Base-by-base conservation (phyloP, 2,329 filamentous ascomycete genomes). In the Colletotrichum viniferum region DNA sequence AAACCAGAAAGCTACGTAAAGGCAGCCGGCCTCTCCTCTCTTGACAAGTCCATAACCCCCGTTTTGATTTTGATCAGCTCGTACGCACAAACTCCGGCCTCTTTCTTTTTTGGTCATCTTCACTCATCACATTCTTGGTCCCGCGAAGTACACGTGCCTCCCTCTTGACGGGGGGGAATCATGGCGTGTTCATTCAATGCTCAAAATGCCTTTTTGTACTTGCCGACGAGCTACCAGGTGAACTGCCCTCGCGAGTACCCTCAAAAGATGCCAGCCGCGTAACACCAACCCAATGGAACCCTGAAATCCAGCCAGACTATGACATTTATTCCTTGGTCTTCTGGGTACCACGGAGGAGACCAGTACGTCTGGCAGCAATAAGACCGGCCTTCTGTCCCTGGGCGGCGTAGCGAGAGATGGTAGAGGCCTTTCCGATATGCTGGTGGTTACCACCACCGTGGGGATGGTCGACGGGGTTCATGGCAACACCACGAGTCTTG, bases 401-500 rank as follows among this genome's bases (percentile, higher is more conserved):
- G 88, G 94, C 94, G 85, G 97, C 97, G 91, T 98, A 98, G 88
- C 97, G 94, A 83, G 95, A 98, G 90, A 99, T 99, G 87, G 97
- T 99, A 82, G 97, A 99, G 84, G 97, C 97, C 92, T 99, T 98
- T 94, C 97, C 96, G 86, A 98, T 98, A 90, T 99, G 97, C 92
- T 99, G 97, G 90, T 99, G 97, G 94, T 99, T 98, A 98, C 97
- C 90, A 95, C 94, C 94, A 95, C 95, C 95, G 94, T 97, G 95
- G 88, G 95, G 95, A 93, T 99, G 97, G 91, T 99, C 97, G 85
- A 99, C 97, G 85, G 97, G 97, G 92, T 99, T 99, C 97, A 99
- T 99, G 90, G 97, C 97, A 94, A 99, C 97, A 98, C 97, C 97
- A 97, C 97, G 96, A 92, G 97, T 99, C 95, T 98, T 98, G 90